A percentile compares a stretch with the other conserved stretches of the same genome.
Conservation (phyloP, 2,329 filamentous ascomycete species). For the Cladosporium austrohemisphaericum region DNA sequence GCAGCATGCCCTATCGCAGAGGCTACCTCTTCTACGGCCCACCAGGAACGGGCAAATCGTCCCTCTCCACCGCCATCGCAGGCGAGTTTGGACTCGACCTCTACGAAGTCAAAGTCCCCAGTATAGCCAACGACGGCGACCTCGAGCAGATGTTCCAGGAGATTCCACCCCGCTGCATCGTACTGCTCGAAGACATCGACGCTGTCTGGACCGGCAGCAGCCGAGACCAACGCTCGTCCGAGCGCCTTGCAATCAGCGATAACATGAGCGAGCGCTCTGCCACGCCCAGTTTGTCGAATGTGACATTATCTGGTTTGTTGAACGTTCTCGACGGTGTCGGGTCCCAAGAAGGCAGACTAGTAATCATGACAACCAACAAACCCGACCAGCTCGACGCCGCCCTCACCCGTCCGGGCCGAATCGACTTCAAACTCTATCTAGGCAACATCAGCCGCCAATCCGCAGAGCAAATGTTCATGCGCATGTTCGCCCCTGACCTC, state of each 20-base stretch:
- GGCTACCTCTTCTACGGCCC: slow-evolving; percentile 77
- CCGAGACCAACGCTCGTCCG: slow-evolving; percentile 11
- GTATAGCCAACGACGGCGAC: slow-evolving; percentile 58
- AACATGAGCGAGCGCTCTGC: slow-evolving; percentile 17
- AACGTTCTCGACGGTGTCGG: slow-evolving; percentile 79
- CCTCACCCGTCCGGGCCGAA: slow-evolving; percentile 66
- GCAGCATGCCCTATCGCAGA: slow-evolving; percentile 77
- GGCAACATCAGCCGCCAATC: slow-evolving; percentile 23
- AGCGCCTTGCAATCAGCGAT: slow-evolving; percentile 15
- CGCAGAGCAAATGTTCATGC: slow-evolving; percentile 24
- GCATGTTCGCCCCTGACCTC: slow-evolving; percentile 26
- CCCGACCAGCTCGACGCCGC: slow-evolving; percentile 68
- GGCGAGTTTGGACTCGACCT: slow-evolving; percentile 40
- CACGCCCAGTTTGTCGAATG: slow-evolving; percentile 48
- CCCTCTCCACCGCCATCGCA: slow-evolving; percentile 35
- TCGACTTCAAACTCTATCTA: slow-evolving; percentile 46
- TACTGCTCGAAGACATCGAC: slow-evolving; percentile 43
- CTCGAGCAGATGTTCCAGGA: slow-evolving; percentile 39
- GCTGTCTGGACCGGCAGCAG: slow-evolving; percentile 29
- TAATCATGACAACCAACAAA: slow-evolving; percentile 77
- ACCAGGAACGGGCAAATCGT: slow-evolving; percentile 26
- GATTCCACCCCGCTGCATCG: slow-evolving; percentile 40
- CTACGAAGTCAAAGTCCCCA: slow-evolving; percentile 39
- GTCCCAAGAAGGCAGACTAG: slow-evolving; percentile 68
- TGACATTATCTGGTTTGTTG: slow-evolving; percentile 63